Evolutionary conservation across 1,139 yeast genomes (phyloP), one percentile per base, ranked within the genome.

Genomic region (Trichomonascaceae sp.): DNA sequence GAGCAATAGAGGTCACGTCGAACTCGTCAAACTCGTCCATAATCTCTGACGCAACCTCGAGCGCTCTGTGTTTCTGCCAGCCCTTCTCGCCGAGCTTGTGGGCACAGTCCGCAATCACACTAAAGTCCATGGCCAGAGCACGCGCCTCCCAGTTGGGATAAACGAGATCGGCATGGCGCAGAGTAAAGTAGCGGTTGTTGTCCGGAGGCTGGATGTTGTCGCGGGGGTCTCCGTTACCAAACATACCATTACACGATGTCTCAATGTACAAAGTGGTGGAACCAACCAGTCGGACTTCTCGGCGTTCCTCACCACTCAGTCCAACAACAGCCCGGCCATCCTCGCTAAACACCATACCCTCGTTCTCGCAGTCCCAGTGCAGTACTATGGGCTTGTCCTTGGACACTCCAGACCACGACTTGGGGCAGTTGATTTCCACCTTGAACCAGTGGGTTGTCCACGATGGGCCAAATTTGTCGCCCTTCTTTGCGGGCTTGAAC

Each of bases 361-460:
- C 98, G 46, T 78, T 78, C 38, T 74, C 74, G 31, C 85, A 73
- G 51, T 89, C 93, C 87, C 93, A 89, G 41, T 84, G 78, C 40
- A 87, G 71, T 36, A 74, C 62, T 29, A 85, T 68, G n/a, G n/a
- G n/a, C n/a, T n/a, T n/a, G 16, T 67, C 67, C 23, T 60, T 59
- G 13, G 33, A 34, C 4, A 30, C 20, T 13, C 31, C 29, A 18
- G 30, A 26, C 51, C 51, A 47, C 3, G 62, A 54, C 14, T 63
- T 49, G 1, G 94, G 93, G 3, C 87, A 64, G 25, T 64, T 62
- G 42, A 81, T 59, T 18, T 66, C 60, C 26, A 87, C 62, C 46
- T 75, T 71, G 57, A 89, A 84, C 98, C 98, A 89, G 46, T 84
- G 89, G 1, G 96, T 78, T 41, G 87, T 76, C 98, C 97, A 89